These are phyloP conservation scores for Fusarium chuoi DNA, from an alignment of 2,329 filamentous ascomycete species.

Conservation along the genomic window DNA sequence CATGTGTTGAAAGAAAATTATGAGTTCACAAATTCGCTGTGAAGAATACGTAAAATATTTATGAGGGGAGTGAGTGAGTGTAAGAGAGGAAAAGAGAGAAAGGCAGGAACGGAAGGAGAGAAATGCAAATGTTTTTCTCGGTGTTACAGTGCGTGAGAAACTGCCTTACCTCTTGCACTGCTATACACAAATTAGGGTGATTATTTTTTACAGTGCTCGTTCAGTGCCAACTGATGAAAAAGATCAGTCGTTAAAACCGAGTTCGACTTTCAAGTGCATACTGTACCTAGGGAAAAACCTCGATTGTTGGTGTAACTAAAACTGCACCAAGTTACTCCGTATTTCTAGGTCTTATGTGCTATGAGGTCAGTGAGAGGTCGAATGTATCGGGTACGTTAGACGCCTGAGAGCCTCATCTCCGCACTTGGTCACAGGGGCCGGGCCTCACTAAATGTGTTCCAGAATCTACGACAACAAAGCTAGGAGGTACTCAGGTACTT, in stretches of 20 bases:
- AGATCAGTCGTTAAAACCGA: conserved; percentile 3
- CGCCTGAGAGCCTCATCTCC: neutral
- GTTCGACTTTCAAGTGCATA: neutral
- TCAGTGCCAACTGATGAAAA: conserved; percentile 10
- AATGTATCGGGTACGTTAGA: conserved; percentile 3
- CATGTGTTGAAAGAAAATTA: neutral
- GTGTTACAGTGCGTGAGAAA: neutral
- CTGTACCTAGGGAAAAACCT: conserved; percentile 15
- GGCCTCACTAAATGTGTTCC: neutral
- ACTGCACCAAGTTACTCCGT: conserved; percentile 9
- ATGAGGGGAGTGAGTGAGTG: neutral
- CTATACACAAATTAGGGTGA: neutral
- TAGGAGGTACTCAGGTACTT: conserved; percentile 26
- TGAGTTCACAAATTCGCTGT: neutral
- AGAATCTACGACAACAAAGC: neutral
- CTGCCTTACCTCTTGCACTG: neutral
- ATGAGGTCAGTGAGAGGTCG: conserved; percentile 10
- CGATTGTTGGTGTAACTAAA: conserved; percentile 13
- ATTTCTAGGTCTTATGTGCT: neutral
- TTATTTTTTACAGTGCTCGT: neutral
- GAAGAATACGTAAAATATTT: conserved; percentile 4
- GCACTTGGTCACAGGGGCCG: conserved; percentile 5
- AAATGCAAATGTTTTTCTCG: neutral
- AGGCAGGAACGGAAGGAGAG: neutral
- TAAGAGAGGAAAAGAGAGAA: conserved; percentile 1